Evolutionary conservation across 2,329 filamentous ascomycete species (phyloP).

Genomic region (Diaporthe sp.): DNA sequence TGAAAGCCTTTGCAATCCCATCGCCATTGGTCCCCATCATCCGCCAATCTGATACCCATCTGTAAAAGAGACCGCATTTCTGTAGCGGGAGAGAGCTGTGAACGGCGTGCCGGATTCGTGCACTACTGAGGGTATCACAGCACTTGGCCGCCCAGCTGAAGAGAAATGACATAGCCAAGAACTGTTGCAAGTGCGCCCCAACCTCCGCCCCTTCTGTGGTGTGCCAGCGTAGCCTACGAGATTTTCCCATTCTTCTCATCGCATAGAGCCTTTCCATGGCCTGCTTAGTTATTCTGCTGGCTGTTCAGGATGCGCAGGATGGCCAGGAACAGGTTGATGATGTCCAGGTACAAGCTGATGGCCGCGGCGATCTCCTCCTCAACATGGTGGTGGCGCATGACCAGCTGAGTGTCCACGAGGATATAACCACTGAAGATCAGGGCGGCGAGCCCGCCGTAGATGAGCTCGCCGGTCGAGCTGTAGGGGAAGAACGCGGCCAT

Average conservation of each 20-base stretch:
- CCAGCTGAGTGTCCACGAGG: constrained; percentile 93
- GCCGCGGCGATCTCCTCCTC: constrained; percentile 97
- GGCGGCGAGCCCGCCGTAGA: constrained; percentile 84
- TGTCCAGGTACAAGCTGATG: constrained; percentile 94
- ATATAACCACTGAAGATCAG: constrained; percentile 96
- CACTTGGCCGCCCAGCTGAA: not conserved
- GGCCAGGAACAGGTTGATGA: constrained; percentile 96
- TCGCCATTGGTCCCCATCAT: not conserved
- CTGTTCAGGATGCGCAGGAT: constrained; percentile 97
- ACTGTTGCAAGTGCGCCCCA: not conserved
- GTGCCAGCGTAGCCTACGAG: not conserved
- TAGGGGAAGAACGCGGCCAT: constrained; percentile 90
- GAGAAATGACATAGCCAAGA: not conserved
- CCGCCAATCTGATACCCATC: not conserved
- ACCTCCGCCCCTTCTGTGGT: not conserved
- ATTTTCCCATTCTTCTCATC: not conserved
- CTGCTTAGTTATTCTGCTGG: constrained; percentile 85
- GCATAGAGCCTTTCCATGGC: not conserved
- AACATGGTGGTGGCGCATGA: constrained; percentile 95
- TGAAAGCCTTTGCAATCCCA: constrained; percentile 4
- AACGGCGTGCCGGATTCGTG: not conserved
- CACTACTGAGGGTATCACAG: not conserved
- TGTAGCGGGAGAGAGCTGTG: not conserved
- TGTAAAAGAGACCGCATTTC: not conserved
- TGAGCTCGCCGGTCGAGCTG: constrained; percentile 82